Conservation (phyloP, 2,329 filamentous ascomycete genomes). For the Xylaria polymorpha region DNA sequence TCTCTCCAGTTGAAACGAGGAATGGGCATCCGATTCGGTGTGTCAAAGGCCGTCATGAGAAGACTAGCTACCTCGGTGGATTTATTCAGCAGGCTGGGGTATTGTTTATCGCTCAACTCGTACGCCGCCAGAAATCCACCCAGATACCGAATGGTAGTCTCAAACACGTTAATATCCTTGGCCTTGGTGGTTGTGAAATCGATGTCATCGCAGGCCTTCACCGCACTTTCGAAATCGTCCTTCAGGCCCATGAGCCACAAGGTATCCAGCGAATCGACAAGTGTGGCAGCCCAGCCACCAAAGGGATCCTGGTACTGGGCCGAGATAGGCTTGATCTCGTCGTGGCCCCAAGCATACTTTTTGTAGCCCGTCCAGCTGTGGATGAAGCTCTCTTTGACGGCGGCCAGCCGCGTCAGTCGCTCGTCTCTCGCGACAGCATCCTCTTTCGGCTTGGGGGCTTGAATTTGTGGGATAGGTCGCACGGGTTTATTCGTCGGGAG, state of each 20-base stretch:
- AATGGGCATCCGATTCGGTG: slow-evolving; percentile 74
- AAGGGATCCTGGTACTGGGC: slow-evolving; percentile 66
- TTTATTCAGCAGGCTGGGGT: slow-evolving; percentile 67
- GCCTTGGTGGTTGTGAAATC: slow-evolving; percentile 68
- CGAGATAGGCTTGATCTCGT: slow-evolving; percentile 70
- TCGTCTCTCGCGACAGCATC: slow-evolving; percentile 50
- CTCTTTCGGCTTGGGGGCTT: slow-evolving; percentile 62
- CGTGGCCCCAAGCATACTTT: slow-evolving; percentile 70
- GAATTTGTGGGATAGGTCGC: slow-evolving; percentile 70
- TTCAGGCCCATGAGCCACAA: slow-evolving; percentile 78
- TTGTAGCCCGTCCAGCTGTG: slow-evolving; percentile 72
- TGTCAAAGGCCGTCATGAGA: slow-evolving; percentile 75
- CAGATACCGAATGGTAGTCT: slow-evolving; percentile 77
- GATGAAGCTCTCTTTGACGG: slow-evolving; percentile 63
- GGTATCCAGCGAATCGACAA: slow-evolving; percentile 76
- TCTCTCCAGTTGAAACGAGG: slow-evolving; percentile 68
- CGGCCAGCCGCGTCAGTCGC: slow-evolving; percentile 55
- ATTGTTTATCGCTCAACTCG: slow-evolving; percentile 68
- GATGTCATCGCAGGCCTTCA: slow-evolving; percentile 66
- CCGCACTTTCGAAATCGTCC: slow-evolving; percentile 73
- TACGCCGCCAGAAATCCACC: slow-evolving; percentile 77
- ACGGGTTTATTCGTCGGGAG: slow-evolving; percentile 55
- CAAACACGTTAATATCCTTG: slow-evolving; percentile 72
- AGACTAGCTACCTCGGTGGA: slow-evolving; percentile 72
- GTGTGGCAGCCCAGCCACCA: slow-evolving; percentile 74